Evolutionary conservation across 768 basidiomycete genomes (phyloP).

Genomic region (Psilocybe tampanensis): DNA sequence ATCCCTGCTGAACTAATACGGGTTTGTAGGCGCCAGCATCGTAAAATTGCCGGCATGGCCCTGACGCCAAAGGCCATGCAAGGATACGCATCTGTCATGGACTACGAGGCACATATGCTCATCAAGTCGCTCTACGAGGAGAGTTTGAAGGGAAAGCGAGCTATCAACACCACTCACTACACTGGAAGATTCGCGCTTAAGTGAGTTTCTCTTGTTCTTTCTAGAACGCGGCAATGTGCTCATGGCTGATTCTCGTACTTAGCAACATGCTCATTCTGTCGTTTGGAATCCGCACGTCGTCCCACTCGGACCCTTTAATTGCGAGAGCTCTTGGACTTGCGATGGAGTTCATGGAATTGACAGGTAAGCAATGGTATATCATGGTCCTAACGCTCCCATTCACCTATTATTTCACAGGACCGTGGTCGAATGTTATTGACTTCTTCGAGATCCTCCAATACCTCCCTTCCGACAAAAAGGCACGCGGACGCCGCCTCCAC

Average conservation of each 20-base stretch:
- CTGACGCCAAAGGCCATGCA: slow-evolving; percentile 37
- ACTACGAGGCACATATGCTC: slow-evolving; percentile 40
- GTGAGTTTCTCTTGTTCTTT: neutral
- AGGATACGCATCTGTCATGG: slow-evolving; percentile 35
- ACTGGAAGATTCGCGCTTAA: slow-evolving; percentile 34
- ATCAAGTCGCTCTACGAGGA: slow-evolving; percentile 36
- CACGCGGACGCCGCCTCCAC: slow-evolving; percentile 40
- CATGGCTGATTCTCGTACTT: slow-evolving; percentile 2
- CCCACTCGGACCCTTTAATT: slow-evolving; percentile 38
- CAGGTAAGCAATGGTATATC: slow-evolving; percentile 18
- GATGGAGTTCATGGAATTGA: slow-evolving; percentile 41
- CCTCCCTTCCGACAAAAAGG: slow-evolving; percentile 36
- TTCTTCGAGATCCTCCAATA: slow-evolving; percentile 43
- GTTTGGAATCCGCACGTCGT: slow-evolving; percentile 43
- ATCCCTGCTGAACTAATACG: neutral
- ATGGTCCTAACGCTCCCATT: neutral
- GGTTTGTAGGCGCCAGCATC: slow-evolving; percentile 39
- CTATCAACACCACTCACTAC: slow-evolving; percentile 41
- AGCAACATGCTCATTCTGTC: slow-evolving; percentile 46
- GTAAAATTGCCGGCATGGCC: slow-evolving; percentile 36
- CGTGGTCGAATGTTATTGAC: slow-evolving; percentile 45
- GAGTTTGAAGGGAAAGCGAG: slow-evolving; percentile 29
- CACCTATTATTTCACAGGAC: slow-evolving; percentile 38
- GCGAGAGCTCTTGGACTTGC: slow-evolving; percentile 36
- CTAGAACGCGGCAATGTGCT: neutral